Conservation (phyloP, 805 yeast genomes). For the Wickerhamiella galacta region DNA sequence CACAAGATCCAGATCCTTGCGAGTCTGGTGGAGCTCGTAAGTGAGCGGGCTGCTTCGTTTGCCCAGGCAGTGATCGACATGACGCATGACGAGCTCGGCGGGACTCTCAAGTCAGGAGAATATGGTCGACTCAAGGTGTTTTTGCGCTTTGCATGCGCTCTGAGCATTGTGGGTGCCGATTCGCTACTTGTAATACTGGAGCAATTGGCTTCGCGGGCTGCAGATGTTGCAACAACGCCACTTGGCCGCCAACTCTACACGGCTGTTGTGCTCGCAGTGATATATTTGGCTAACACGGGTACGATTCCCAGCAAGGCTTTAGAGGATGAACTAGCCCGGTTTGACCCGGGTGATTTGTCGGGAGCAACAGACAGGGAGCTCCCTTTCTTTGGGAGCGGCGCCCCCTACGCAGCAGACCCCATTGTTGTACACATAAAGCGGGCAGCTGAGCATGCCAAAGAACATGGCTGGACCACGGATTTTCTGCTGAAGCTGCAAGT, state of each 20-base stretch:
- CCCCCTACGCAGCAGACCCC: conserved; percentile 22
- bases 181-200: conserved; percentile 33
- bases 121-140: conserved; percentile 59
- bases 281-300: conserved; percentile 9
- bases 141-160: conserved; percentile 49
- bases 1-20: conserved; percentile 67
- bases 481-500: too few relatives aligned
- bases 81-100: conserved; percentile 48
- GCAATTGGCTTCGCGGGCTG: conserved; percentile 38
- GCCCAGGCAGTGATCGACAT: conserved; percentile 56
- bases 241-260: conserved; percentile 7
- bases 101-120: conserved; percentile 29
- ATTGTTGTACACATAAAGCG: conserved; percentile 11
- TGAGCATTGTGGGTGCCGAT: conserved; percentile 44
- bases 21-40: conserved; percentile 47
- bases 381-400: conserved; percentile 10
- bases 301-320: not conserved
- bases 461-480: too few relatives aligned
- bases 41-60: conserved; percentile 43
- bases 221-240: conserved; percentile 25
- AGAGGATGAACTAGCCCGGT: not conserved
- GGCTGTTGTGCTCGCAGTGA: conserved; percentile 9
- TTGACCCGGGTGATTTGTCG: not conserved
- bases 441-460: conserved; percentile 11
- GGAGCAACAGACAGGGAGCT: too few relatives aligned